Percentiles rank a stretch among this genome's conserved stretches.
These are phyloP conservation scores for Pelargonium citronellum DNA, from an alignment of 441 rosid species.

Conservation along the genomic window DNA sequence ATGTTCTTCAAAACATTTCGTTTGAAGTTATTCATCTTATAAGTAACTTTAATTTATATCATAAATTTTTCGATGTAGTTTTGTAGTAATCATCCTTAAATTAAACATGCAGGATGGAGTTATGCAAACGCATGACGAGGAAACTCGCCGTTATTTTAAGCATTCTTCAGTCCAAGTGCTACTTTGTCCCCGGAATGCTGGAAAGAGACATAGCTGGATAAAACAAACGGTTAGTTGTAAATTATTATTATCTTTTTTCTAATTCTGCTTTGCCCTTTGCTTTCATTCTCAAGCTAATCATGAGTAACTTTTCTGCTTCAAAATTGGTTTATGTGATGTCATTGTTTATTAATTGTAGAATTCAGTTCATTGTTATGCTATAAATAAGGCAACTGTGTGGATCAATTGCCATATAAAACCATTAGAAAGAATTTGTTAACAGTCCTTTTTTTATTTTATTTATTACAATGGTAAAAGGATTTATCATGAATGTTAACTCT, in stretches of 20 bases:
- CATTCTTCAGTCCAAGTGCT: conserved; percentile 85
- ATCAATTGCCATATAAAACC: no score
- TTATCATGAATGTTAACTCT: no score
- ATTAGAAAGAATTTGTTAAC: no score
- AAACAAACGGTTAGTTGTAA: conserved; percentile 69
- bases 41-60: not conserved
- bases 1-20: not conserved
- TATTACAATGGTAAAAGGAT: no score
- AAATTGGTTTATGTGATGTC: conserved; percentile 7
- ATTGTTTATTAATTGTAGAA: not conserved
- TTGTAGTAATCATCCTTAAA: not conserved
- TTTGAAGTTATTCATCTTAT: not conserved
- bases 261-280: not conserved
- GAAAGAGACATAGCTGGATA: conserved; percentile 78
- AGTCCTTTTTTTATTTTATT: no score
- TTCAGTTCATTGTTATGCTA: not conserved
- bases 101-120: conserved; percentile 69
- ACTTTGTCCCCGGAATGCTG: conserved; percentile 87
- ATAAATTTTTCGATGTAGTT: not conserved
- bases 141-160: conserved; percentile 88
- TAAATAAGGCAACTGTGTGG: no score
- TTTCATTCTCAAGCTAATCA: not conserved
- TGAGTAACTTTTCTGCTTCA: conserved; percentile 5
- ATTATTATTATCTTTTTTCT: not conserved
- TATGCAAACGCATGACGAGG: conserved; percentile 95